Evolutionary conservation across 805 yeast species (phyloP).

Genomic region (Nakazawaea pomicola): DNA sequence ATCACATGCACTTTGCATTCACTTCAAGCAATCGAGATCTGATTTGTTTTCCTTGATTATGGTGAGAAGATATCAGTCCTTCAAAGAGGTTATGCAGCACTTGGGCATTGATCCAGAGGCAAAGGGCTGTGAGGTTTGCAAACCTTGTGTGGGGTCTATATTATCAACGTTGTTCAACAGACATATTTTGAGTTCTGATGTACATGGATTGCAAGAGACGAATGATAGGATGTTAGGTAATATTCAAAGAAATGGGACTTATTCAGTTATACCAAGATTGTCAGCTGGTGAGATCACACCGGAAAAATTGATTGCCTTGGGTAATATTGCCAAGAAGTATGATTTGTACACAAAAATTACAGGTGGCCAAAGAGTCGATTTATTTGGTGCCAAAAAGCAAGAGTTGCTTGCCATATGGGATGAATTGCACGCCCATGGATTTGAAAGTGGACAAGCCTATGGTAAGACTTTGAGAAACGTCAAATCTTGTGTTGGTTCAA

Average conservation of each 20-base stretch:
- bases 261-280: conserved; percentile 32
- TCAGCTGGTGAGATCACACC: conserved; percentile 35
- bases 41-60: conserved; percentile 30
- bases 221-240: conserved; percentile 32
- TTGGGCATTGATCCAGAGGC: conserved; percentile 23
- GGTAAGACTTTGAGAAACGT: conserved; percentile 32
- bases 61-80: conserved; percentile 26
- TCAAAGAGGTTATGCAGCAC: conserved; percentile 25
- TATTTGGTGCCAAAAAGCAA: conserved; percentile 29
- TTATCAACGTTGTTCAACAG: conserved; percentile 29
- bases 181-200: conserved; percentile 25
- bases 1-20: conserved; percentile 27
- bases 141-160: conserved; percentile 31
- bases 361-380: conserved; percentile 31
- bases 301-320: conserved; percentile 30
- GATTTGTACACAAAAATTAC: conserved; percentile 31
- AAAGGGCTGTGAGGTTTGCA: conserved; percentile 33
- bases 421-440: conserved; percentile 26
- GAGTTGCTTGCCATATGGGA: conserved; percentile 29
- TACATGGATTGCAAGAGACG: conserved; percentile 32
- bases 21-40: conserved; percentile 29
- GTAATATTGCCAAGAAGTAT: conserved; percentile 27
- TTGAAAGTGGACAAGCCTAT: conserved; percentile 34
- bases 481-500: conserved; percentile 33
- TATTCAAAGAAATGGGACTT: conserved; percentile 33